phyloP scores from a whole-genome alignment of 352 stramenopile species.

The Aphanomyces euteiches region DNA sequence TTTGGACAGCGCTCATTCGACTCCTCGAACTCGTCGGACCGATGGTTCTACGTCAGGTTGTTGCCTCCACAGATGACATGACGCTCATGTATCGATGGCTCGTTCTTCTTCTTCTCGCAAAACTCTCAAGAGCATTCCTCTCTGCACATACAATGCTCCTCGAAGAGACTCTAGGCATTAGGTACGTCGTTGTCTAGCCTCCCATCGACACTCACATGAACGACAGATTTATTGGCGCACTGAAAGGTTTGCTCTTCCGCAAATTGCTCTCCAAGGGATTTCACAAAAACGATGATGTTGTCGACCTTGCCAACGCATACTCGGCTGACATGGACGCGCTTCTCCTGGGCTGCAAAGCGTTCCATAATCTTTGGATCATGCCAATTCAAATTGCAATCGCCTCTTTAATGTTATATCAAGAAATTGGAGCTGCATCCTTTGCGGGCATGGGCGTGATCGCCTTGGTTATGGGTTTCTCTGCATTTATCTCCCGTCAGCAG shows the following conservation, averaged over 20 bases:
- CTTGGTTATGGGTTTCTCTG: conserved; percentile 82
- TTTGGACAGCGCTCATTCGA: neutral
- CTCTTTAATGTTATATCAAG: conserved; percentile 48
- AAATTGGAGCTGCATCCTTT: conserved; percentile 51
- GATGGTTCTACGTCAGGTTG: conserved; percentile 15
- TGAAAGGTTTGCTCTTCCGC: conserved; percentile 21
- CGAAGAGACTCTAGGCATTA: conserved; percentile 14
- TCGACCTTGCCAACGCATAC: conserved; percentile 18
- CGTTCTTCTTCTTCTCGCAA: conserved; percentile 9
- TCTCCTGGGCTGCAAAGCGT: conserved; percentile 3
- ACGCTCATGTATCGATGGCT: conserved; percentile 16
- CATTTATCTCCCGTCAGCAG: conserved; percentile 28
- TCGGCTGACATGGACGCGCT: conserved; percentile 19
- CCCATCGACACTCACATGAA: neutral
- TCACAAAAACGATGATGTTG: neutral
- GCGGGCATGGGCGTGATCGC: conserved; percentile 41
- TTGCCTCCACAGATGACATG: neutral
- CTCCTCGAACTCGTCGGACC: conserved; percentile 24
- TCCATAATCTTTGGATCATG: conserved; percentile 50
- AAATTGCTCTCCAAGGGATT: neutral
- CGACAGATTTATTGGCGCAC: conserved; percentile 10
- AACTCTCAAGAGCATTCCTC: conserved; percentile 1
- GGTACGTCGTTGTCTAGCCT: conserved; percentile 3
- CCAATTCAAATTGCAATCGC: conserved; percentile 49
- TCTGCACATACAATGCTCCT: conserved; percentile 6